Conservation (phyloP, 768 basidiomycete species). For the Rhizopogon roseolus region DNA sequence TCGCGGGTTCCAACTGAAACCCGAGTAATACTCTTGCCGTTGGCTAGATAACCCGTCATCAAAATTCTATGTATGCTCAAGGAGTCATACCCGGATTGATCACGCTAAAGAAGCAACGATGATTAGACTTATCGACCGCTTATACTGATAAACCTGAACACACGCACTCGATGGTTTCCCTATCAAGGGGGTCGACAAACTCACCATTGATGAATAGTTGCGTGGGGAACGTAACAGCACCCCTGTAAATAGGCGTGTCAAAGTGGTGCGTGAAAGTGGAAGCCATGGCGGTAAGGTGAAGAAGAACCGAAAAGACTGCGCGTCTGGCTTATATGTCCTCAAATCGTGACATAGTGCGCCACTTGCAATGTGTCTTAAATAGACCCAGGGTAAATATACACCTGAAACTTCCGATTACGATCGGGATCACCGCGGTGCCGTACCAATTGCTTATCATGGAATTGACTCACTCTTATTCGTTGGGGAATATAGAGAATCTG, state of each 20-base stretch:
- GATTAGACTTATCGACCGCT: not conserved
- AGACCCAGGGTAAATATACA: no score
- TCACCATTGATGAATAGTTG: conserved; percentile 64
- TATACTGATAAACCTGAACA: not conserved
- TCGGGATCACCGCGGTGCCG: not conserved
- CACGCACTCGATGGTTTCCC: conserved; percentile 7
- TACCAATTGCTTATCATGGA: not conserved
- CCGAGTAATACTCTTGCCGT: conserved; percentile 55
- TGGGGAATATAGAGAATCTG: no score
- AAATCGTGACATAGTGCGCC: not conserved
- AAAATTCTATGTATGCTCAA: not conserved
- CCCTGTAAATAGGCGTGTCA: conserved; percentile 50
- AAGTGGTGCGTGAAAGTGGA: conserved; percentile 39
- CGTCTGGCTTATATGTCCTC: not conserved
- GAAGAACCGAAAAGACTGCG: not conserved
- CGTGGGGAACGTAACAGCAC: conserved; percentile 45
- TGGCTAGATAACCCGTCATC: conserved; percentile 37
- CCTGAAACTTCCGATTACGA: not conserved
- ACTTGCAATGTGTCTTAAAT: no score
- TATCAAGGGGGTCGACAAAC: conserved; percentile 7
- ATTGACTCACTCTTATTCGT: not conserved
- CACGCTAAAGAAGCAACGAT: conserved; percentile 32
- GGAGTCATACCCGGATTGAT: conserved; percentile 48
- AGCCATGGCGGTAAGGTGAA: conserved; percentile 22
- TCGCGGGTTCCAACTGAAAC: conserved; percentile 55